A percentile compares a stretch with the other conserved stretches of the same genome.
These are phyloP conservation scores for Candida hispaniensis DNA, from an alignment of 805 yeast species.

Conservation along the genomic window DNA sequence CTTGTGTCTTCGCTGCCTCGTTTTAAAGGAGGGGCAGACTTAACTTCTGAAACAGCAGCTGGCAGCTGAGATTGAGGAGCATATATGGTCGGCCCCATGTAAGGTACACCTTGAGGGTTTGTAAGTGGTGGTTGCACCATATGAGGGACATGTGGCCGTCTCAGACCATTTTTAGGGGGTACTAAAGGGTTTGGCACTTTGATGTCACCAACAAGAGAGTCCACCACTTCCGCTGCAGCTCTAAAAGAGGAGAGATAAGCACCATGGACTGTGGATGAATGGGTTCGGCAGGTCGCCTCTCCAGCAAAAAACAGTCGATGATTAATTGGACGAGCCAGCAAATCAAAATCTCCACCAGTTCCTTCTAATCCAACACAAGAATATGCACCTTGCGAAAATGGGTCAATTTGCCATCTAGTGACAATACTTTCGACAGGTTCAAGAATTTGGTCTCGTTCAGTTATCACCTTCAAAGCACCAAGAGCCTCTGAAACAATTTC, in stretches of 20 bases:
- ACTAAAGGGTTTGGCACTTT: constrained; percentile 32
- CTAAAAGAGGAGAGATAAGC: constrained; percentile 35
- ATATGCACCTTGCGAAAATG: constrained; percentile 72
- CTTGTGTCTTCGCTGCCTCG: no score
- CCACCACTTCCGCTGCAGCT: constrained; percentile 34
- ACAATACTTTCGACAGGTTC: constrained; percentile 34
- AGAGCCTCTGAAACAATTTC: constrained; percentile 29
- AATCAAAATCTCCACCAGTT: constrained; percentile 34
- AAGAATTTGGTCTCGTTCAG: constrained; percentile 17
- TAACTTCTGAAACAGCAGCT: constrained; percentile 2
- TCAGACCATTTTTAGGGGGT: constrained; percentile 18
- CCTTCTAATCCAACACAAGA: constrained; percentile 35
- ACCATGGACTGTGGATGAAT: constrained; percentile 37
- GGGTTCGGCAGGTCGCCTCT: constrained; percentile 34
- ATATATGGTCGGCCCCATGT: constrained; percentile 1
- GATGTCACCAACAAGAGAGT: constrained; percentile 32
- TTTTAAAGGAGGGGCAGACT: constrained; percentile 9
- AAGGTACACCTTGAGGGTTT: neutral
- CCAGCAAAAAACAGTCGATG: constrained; percentile 34
- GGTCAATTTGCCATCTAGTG: constrained; percentile 73
- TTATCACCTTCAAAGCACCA: constrained; percentile 26
- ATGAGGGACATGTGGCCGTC: constrained; percentile 9
- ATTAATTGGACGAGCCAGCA: constrained; percentile 32
- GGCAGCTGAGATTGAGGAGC: constrained; percentile 11
- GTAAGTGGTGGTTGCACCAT: neutral